Base-by-base conservation (phyloP, 257 asterid species). In the Datura wrightii region DNA sequence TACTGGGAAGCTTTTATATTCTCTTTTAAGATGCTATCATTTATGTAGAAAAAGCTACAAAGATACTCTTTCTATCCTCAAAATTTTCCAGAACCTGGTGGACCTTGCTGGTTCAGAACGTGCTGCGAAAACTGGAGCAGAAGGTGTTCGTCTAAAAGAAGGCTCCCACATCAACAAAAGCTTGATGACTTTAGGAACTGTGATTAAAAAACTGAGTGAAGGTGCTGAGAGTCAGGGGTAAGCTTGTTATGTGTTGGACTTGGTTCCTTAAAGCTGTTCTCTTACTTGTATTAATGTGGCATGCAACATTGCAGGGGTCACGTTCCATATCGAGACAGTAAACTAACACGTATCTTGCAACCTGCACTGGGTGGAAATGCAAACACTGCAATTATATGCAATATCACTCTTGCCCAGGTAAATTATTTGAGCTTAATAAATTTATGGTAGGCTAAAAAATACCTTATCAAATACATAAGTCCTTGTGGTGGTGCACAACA, bases 31-130 rank as follows among this genome's bases (percentile, higher is more conserved):
- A 65, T 60, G 67, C 54, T 56, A 58, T 56, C 63, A 46, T 85
- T 54, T 19, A 24, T 14, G 46, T 52, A 31, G 63, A 50, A 76
- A 24, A 76, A 52, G 6, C 82, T 31, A 50, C 66, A 44, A 74
- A 18, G 13, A 56, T 70, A 37, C 41, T 74, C 83, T 46, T 71
- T 84, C 78, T 86, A 71, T 67, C 80, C 82, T 76, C 83, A 74
- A 87, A 69, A 85, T 80, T 71, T 83, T 86, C 87, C 86, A 96
- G 99, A 96, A 96, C 89, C 89, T 96, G 90, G 99, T 96, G 90
- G 99, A 96, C 86, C 98, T 96, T 87, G 99, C 98, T 89, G 99
- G 99, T 85, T 96, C 99, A 54, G 99, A 96, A 84, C 98, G 99
- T 84, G 99, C 98, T 88, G 95, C 99, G 66, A 96, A 96, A 93